Conservation (phyloP, 1,139 yeast species). For the Casaregolazyma suthepensis region DNA sequence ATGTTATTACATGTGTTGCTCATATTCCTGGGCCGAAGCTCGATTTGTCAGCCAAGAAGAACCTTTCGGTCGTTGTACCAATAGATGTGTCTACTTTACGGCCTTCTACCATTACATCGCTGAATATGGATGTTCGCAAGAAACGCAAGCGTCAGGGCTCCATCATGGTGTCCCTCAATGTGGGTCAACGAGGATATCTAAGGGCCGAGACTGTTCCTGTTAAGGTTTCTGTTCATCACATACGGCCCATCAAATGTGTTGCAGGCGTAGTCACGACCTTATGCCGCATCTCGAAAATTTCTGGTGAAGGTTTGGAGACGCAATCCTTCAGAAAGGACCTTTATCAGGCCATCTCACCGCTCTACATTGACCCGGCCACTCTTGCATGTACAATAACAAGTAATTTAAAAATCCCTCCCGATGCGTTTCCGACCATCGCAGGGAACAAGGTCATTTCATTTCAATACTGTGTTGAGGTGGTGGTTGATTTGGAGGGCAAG, state of each 20-base stretch:
- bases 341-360: conserved; percentile 68
- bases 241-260: conserved; percentile 63
- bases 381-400: conserved; percentile 55
- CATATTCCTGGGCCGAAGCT: conserved; percentile 28
- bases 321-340: conserved; percentile 84
- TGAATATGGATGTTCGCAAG: conserved; percentile 48
- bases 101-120: conserved; percentile 58
- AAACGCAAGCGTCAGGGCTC: conserved; percentile 28
- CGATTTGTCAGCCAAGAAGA: conserved; percentile 32
- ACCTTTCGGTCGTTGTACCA: conserved; percentile 60
- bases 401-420: conserved; percentile 69
- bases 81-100: conserved; percentile 65
- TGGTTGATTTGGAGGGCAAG: conserved; percentile 59
- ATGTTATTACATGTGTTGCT: conserved; percentile 54
- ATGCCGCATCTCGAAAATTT: conserved; percentile 73
- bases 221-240: conserved; percentile 58
- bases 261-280: conserved; percentile 75
- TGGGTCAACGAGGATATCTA: conserved; percentile 65
- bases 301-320: conserved; percentile 44
- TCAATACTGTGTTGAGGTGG: conserved; percentile 78
- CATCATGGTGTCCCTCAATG: conserved; percentile 43
- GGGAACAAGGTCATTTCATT: conserved; percentile 72
- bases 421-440: conserved; percentile 76
- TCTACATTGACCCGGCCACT: conserved; percentile 68
- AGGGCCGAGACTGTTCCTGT: conserved; percentile 77